Evolutionary conservation across 176 grass and related monocot genomes (phyloP), one percentile per base, ranked within the genome.

Genomic region (Urochloa ruziziensis): DNA sequence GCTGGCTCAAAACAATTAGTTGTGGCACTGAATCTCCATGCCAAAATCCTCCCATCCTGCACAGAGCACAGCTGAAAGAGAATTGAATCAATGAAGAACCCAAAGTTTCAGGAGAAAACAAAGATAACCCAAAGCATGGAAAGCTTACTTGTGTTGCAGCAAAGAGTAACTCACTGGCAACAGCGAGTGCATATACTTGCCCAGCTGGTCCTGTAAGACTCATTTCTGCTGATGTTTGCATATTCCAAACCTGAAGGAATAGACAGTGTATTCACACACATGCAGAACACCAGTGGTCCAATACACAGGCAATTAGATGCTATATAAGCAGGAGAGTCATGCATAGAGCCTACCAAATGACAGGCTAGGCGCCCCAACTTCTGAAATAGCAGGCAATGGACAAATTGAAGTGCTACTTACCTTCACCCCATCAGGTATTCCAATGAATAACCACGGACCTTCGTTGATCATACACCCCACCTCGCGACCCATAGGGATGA

Each of bases 381-480:
- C 23, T 37, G 30, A 28, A 69, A 81, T 34, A 57, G 9, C 30
- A 24, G 28, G 35, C 27, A 68, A 80, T 51, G 12, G 19, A 47
- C 37, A 85, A 67, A 42, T 10, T 71, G 37, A 80, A 83, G 15
- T 32, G 39, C 40, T 42, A 62, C 79, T 29, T 84, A 99, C 97
- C 83, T 96, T 99, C 19, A 99, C 90, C 39, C 89, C 74, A 82
- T 99, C 87, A 49, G 97, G 89, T 34, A 94, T 83, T 51, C 97
- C 97, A 62, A 94, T 83, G 67, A 99, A 99, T 86, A 99, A 62
- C 89, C 89, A 99, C 21, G 93, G 90, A 51, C 91, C 97, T 82
- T 99, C 97, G 23, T 83, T 94, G 60, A 99, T 99, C 93, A 99
- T 96, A 82, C 97, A 99, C 47, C 97, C 97, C 29, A 99, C 83